Percentiles rank a stretch among this genome's conserved stretches.
phyloP scores from a whole-genome alignment of 495 filamentous ascomycete species.

The Xylaria scruposa region DNA sequence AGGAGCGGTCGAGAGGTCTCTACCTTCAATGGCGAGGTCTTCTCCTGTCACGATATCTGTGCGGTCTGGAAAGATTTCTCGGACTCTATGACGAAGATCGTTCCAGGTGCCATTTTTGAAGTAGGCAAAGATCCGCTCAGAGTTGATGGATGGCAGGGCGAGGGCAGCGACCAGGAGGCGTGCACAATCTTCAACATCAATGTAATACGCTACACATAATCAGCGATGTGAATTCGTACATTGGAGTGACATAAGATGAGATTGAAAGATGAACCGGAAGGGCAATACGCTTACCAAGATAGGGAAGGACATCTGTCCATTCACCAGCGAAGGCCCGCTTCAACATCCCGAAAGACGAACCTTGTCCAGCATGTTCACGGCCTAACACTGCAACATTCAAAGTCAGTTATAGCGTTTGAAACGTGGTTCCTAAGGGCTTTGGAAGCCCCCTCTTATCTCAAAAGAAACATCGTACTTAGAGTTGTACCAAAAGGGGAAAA shows the following conservation, averaged over 20 bases:
- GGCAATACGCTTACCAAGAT: background rate
- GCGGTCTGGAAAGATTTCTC: background rate
- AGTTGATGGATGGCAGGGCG: background rate
- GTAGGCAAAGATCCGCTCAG: background rate
- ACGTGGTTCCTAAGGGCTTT: background rate
- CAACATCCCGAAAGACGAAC: background rate
- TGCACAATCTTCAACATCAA: slow-evolving; percentile 1
- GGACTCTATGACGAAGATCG: background rate
- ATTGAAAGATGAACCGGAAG: background rate
- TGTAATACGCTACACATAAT: background rate
- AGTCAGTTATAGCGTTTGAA: background rate
- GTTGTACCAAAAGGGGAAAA: background rate
- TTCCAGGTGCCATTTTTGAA: background rate
- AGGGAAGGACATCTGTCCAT: background rate
- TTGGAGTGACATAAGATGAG: background rate
- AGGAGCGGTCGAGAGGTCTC: background rate
- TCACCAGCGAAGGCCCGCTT: background rate
- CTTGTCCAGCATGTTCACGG: background rate
- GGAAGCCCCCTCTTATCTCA: background rate
- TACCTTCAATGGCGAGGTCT: background rate
- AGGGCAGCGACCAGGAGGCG: background rate
- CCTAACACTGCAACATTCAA: background rate
- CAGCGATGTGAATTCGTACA: background rate
- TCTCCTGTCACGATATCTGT: background rate
- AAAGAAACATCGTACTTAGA: background rate